Base-by-base conservation (phyloP, 2,329 filamentous ascomycete genomes). In the Scytalidium lignicola region DNA sequence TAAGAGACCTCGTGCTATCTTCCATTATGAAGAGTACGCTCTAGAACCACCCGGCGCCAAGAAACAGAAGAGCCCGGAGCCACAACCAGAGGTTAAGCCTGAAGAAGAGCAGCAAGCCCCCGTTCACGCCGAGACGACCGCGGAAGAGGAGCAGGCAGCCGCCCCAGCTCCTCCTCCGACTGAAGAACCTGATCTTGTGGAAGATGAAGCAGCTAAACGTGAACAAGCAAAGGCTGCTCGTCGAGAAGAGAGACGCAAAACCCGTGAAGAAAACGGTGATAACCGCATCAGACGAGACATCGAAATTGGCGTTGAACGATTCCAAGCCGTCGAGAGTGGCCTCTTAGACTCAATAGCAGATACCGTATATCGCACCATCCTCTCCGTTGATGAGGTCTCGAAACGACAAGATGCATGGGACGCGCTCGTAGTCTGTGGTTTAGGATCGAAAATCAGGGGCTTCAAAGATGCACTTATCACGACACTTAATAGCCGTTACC, bases 341-440 rank as follows among this genome's bases (percentile, higher is more conserved):
- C 83, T 95, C 49, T 79, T 97, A 41, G 89, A 96, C 63, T 83
- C 83, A 49, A 89, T 99, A 54, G 88, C 88, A 20, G 85, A 86
- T 48, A 83, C 88, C 37, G 86, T 97, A 56, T 90, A 96, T 68
- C 82, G 85, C 50, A 85, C 89, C 1, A 83, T 97, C 46, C 85
- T 91, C 58, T 82, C 83, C 29, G 88, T 96, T 20, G 84, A 89
- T 42, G 90, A 96, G 54, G 82, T 90, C 56, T 85, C 87, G 60
- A 91, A 90, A 74, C 83, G 93, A 41, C 85, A 88, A 29, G 79
- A 87, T 29, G 85, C 95, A 55, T 99, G 93, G 93, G 92, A 97
- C 60, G 88, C 86, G 52, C 70, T 99, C 46, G 85, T 96, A 57
- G 86, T 99, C 48, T 87, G 96, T 46, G 93, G 93, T 58, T 96